Evolutionary conservation across 1,284 basidiomycete species (phyloP), one percentile per base, ranked within the genome.

Genomic region (Wallemia mellicola): DNA sequence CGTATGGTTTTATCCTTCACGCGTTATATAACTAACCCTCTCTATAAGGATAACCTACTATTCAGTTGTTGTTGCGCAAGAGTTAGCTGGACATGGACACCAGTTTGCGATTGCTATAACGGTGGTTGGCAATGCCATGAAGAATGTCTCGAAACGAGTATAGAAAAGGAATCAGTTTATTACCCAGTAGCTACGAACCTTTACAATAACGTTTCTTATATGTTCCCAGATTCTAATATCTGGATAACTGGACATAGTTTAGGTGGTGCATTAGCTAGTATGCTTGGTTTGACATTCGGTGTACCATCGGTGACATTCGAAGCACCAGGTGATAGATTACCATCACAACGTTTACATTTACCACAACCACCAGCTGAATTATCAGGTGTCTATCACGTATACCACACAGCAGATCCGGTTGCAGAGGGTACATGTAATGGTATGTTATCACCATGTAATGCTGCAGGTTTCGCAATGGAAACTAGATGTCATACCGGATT

Each of bases 41-140:
- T 1, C 63, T n/a, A n/a, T n/a, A n/a, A 73, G 70, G 89, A 95
- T 70, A 96, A 96, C 65, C 69, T 98, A n/a, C 73, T 96, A 60
- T 98, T 96, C 71, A 95, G 88, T 60, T 99, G 92, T 71, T 99
- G 92, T 71, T 99, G 92, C 69, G 94, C 94, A 0, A 75, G 80
- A 22, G 79, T 98, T 25, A 86, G 86, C 67, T 94, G 87, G 79
- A 81, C 85, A 2, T 99, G 92, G 92, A 80, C 82, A 54, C 79
- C 88, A 0, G 92, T 96, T 2, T 99, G 94, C 69, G 85, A 81
- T 61, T 99, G 92, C 70, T 85, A 84, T 70, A 74, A 79, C 1
- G 80, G 83, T 25, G 79, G 80, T 1, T 82, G 80, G 75, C 81
- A 82, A 65, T 98, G 92, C 70, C 79, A 86, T 64, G 76, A 82